Conservation (phyloP, 768 basidiomycete species). For the Agaricus bisporus region DNA sequence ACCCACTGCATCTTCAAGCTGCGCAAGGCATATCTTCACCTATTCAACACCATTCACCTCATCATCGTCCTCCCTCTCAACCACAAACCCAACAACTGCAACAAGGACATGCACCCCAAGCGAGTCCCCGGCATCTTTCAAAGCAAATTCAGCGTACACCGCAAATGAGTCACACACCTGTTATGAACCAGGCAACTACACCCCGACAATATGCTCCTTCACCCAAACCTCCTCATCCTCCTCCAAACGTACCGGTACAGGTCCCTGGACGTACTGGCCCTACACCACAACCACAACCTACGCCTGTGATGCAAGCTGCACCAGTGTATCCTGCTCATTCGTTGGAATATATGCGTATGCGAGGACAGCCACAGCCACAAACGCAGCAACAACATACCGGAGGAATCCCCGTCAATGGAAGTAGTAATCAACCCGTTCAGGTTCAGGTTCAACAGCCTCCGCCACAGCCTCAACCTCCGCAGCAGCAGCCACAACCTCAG, state of each 20-base stretch:
- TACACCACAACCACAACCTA: conserved; percentile 11
- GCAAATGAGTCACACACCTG: conserved; percentile 6
- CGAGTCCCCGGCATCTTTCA: conserved; percentile 13
- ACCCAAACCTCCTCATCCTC: conserved; percentile 16
- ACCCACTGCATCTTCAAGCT: conserved; percentile 5
- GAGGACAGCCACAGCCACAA: conserved; percentile 13
- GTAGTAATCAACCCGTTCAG: too few relatives aligned
- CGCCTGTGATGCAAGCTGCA: conserved; percentile 5
- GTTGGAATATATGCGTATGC: neutral
- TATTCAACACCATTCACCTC: conserved; percentile 6
- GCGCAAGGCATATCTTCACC: conserved; percentile 6
- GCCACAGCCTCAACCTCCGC: conserved; percentile 9
- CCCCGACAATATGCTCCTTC: conserved; percentile 13
- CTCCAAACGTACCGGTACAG: neutral
- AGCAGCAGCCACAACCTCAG: conserved; percentile 4
- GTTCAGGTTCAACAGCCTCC: conserved; percentile 12
- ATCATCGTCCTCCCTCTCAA: conserved; percentile 1
- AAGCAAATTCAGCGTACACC: conserved; percentile 8
- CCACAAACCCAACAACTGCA: conserved; percentile 9
- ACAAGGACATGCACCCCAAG: conserved; percentile 9
- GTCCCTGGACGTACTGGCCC: conserved; percentile 1
- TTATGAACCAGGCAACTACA: conserved; percentile 8
- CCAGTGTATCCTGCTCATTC: neutral
- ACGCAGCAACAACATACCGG: conserved; percentile 17
- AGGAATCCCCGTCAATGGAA: conserved; percentile 20